Percentiles rank a stretch among this genome's conserved stretches.
Evolutionary conservation across 2,329 filamentous ascomycete species (phyloP).

Genomic region (Sporothrix curviconia): DNA sequence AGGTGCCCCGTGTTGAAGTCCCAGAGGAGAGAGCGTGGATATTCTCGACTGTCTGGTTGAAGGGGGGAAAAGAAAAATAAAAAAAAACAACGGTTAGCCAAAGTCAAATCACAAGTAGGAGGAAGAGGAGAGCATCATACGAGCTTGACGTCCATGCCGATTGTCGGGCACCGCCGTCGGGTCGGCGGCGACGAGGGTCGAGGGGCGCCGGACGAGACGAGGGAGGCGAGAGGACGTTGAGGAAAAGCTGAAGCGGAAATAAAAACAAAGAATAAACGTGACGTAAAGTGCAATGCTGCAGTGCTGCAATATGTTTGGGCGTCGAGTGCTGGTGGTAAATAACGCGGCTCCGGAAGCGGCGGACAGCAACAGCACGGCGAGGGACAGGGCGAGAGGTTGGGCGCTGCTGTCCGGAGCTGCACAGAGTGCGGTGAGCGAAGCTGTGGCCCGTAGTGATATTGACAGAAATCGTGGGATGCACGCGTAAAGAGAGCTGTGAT

Average conservation of each 20-base stretch:
- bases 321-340: background rate
- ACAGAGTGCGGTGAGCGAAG: background rate
- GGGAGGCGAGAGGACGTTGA: background rate
- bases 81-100: too few species aligned
- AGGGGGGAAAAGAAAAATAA: background rate
- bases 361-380: background rate
- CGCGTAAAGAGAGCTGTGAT: background rate
- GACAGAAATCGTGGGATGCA: background rate
- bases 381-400: too few species aligned
- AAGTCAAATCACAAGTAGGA: background rate
- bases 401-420: background rate
- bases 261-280: background rate
- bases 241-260: background rate
- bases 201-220: background rate
- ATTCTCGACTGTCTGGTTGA: slow-evolving; percentile 47
- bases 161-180: slow-evolving; percentile 10
- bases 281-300: background rate
- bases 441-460: background rate
- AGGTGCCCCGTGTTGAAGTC: slow-evolving; percentile 48
- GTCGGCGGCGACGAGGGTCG: background rate
- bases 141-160: slow-evolving; percentile 23
- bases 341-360: slow-evolving; percentile 3
- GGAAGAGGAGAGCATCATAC: slow-evolving; percentile 9
- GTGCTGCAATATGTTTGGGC: background rate
- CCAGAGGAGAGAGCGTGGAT: slow-evolving; percentile 56